Percentiles rank a stretch among this genome's conserved stretches.
These are phyloP conservation scores for Ceratobasidium sp. DNA, from an alignment of 1,284 basidiomycete genomes.

Conservation along the genomic window DNA sequence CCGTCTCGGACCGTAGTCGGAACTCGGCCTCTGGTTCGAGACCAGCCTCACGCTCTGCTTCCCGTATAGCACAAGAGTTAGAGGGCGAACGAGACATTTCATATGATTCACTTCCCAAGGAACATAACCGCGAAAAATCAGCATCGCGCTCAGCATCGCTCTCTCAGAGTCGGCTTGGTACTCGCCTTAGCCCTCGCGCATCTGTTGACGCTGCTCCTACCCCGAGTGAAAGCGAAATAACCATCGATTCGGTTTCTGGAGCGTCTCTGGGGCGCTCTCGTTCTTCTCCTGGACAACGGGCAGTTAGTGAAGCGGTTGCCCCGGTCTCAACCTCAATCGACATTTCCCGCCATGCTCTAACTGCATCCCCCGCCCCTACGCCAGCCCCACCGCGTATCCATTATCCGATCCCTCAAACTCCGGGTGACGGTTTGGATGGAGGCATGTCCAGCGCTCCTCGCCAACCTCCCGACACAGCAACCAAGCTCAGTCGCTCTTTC, in stretches of 20 bases:
- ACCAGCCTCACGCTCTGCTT: conserved; percentile 5
- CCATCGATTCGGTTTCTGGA: conserved; percentile 30
- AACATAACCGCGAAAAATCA: conserved; percentile 13
- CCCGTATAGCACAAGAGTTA: conserved; percentile 20
- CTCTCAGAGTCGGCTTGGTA: conserved; percentile 25
- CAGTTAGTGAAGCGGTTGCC: conserved; percentile 6
- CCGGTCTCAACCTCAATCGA: background rate
- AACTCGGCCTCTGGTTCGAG: conserved; percentile 17
- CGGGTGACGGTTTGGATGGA: conserved; percentile 19
- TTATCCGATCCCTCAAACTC: conserved; percentile 35
- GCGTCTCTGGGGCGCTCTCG: conserved; percentile 12
- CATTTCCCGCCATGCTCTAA: conserved; percentile 12
- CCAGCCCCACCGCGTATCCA: conserved; percentile 1
- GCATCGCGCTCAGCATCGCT: conserved; percentile 9
- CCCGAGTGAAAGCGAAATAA: conserved; percentile 36
- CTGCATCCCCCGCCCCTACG: conserved; percentile 17
- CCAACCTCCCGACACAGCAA: background rate
- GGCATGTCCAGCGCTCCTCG: background rate
- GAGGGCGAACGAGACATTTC: conserved; percentile 34
- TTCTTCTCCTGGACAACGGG: conserved; percentile 16
- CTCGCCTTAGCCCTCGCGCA: conserved; percentile 25
- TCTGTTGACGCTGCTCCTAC: conserved; percentile 17
- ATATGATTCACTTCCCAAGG: conserved; percentile 35
- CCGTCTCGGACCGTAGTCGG: conserved; percentile 31
- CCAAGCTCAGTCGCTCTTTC: conserved; percentile 35